Evolutionary conservation across 2,329 filamentous ascomycete genomes (phyloP).

Genomic region (Pyrenochaeta sp.): DNA sequence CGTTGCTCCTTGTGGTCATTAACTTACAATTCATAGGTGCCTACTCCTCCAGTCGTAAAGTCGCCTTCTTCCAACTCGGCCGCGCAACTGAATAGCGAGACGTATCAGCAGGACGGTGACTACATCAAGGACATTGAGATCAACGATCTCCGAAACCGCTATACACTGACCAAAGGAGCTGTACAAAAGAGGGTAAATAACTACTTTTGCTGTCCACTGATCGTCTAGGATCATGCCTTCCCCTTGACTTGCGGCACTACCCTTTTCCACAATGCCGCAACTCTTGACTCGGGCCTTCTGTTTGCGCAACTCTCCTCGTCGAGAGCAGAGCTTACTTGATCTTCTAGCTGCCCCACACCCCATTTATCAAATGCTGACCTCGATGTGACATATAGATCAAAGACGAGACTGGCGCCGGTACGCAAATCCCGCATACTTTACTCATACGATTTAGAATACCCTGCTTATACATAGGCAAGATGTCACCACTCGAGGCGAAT

Average conservation of each 20-base stretch:
- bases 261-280: slow-evolving; percentile 63
- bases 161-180: slow-evolving; percentile 94
- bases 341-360: slow-evolving; percentile 54
- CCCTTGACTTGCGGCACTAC: slow-evolving; percentile 34
- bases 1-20: background rate
- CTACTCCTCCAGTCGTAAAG: slow-evolving; percentile 62
- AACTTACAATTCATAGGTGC: slow-evolving; percentile 46
- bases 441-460: slow-evolving; percentile 63
- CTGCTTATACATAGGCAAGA: slow-evolving; percentile 78
- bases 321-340: slow-evolving; percentile 59
- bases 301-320: slow-evolving; percentile 47
- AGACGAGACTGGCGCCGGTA: slow-evolving; percentile 99
- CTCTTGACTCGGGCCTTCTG: slow-evolving; percentile 35
- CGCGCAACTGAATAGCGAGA: slow-evolving; percentile 71
- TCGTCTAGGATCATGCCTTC: slow-evolving; percentile 59
- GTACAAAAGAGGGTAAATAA: slow-evolving; percentile 99
- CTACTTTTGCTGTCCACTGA: slow-evolving; percentile 75
- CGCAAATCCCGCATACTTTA: slow-evolving; percentile 76
- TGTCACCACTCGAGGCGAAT: slow-evolving; percentile 97
- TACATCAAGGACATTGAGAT: slow-evolving; percentile 99
- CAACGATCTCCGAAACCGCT: slow-evolving; percentile 96
- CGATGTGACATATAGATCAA: slow-evolving; percentile 94
- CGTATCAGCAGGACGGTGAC: slow-evolving; percentile 95
- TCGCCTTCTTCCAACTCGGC: slow-evolving; percentile 61
- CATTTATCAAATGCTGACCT: slow-evolving; percentile 94